These are phyloP conservation scores for Kwoniella mangroviensis DNA, from an alignment of 768 basidiomycete genomes.

Conservation along the genomic window DNA sequence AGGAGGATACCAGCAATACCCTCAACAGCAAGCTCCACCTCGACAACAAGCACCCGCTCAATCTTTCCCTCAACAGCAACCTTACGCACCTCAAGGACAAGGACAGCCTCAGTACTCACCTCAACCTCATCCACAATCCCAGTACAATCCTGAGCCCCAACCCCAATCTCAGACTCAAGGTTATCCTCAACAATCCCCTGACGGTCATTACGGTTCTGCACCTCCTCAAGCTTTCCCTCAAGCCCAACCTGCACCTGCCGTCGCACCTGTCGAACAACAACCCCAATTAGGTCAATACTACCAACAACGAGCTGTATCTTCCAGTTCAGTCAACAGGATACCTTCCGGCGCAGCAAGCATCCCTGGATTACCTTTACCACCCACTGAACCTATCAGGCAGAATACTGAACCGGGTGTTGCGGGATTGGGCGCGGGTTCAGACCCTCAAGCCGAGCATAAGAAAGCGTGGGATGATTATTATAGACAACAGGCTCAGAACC, in stretches of 20 bases:
- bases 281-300: constrained; percentile 26
- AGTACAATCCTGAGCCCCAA: neutral
- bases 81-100: constrained; percentile 20
- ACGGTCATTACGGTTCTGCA: constrained; percentile 8
- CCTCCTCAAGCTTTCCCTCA: constrained; percentile 41
- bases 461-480: constrained; percentile 55
- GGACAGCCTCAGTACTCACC: constrained; percentile 18
- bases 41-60: constrained; percentile 15
- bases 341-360: constrained; percentile 27
- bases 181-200: constrained; percentile 26
- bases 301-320: constrained; percentile 32
- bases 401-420: constrained; percentile 55
- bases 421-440: constrained; percentile 55
- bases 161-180: constrained; percentile 14
- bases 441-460: constrained; percentile 52
- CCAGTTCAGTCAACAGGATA: constrained; percentile 49
- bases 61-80: constrained; percentile 26
- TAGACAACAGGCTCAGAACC: constrained; percentile 54
- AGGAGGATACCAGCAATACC: constrained; percentile 50
- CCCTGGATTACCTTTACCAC: constrained; percentile 40
- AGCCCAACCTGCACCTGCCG: constrained; percentile 45
- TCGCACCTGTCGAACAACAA: constrained; percentile 40
- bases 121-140: constrained; percentile 16
- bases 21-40: constrained; percentile 19
- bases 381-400: constrained; percentile 49